phyloP scores from a whole-genome alignment of 257 asterid species.

The Phtheirospermum japonicum region DNA sequence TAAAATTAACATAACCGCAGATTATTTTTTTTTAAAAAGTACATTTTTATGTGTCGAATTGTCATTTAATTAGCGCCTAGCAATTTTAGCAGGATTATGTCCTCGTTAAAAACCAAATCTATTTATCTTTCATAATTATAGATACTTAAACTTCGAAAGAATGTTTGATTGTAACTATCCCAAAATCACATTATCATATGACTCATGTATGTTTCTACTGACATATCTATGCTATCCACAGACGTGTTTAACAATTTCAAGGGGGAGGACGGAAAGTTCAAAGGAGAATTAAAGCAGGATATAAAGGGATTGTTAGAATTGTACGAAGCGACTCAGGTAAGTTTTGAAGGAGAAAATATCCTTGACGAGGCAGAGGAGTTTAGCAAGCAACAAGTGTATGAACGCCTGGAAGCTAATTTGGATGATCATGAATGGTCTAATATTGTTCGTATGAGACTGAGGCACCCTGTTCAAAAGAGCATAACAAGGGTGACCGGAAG shows the following conservation, averaged over 20 bases:
- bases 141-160: too few relatives aligned
- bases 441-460: constrained; percentile 27
- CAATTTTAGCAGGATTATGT: too few relatives aligned
- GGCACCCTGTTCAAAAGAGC: constrained; percentile 45
- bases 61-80: too few relatives aligned
- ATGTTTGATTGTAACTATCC: too few relatives aligned
- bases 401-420: neutral
- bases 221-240: constrained; percentile 5
- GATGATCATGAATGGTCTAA: neutral
- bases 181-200: too few relatives aligned
- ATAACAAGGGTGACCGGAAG: constrained; percentile 25
- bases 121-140: too few relatives aligned
- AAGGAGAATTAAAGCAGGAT: constrained; percentile 19
- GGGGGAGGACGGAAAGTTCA: constrained; percentile 36
- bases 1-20: too few relatives aligned
- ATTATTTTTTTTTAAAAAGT: too few relatives aligned
- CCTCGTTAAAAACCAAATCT: too few relatives aligned
- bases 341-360: constrained; percentile 43
- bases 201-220: neutral
- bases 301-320: constrained; percentile 34
- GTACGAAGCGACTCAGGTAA: constrained; percentile 51
- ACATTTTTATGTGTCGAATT: too few relatives aligned
- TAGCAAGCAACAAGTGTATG: constrained; percentile 17
- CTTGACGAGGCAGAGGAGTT: constrained; percentile 46
- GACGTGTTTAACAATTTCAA: constrained; percentile 42